Percentiles rank a stretch among this genome's conserved stretches.
Evolutionary conservation across 2,329 filamentous ascomycete genomes (phyloP).

Genomic region (Zasmidium angulare): DNA sequence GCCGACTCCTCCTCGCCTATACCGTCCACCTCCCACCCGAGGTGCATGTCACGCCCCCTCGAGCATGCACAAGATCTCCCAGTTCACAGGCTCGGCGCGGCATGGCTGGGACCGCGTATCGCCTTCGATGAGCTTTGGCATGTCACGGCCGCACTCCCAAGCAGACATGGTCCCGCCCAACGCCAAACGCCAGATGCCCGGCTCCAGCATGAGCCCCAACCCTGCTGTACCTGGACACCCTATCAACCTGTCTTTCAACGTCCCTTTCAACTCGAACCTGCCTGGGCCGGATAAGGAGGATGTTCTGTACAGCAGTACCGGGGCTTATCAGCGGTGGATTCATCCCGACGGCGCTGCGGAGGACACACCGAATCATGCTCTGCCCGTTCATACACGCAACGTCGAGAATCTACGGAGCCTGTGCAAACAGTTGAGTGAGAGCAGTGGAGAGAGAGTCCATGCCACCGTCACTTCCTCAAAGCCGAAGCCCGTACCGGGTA

Average conservation of each 20-base stretch:
- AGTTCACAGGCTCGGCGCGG: constrained; percentile 65
- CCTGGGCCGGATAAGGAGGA: constrained; percentile 91
- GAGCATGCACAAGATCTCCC: constrained; percentile 66
- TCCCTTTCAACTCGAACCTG: constrained; percentile 91
- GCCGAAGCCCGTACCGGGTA: constrained; percentile 60
- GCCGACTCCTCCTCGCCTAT: constrained; percentile 13
- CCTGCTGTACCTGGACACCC: constrained; percentile 71
- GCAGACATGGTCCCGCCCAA: constrained; percentile 14
- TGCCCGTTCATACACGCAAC: constrained; percentile 90
- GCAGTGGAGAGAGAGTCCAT: constrained; percentile 64
- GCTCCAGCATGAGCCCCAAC: constrained; percentile 44
- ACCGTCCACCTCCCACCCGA: constrained; percentile 10
- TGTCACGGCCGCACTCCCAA: constrained; percentile 55
- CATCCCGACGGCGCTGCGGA: constrained; percentile 85
- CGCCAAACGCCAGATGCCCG: constrained; percentile 57
- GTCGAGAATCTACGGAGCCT: constrained; percentile 74
- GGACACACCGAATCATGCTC: constrained; percentile 78
- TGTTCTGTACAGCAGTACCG: constrained; percentile 86
- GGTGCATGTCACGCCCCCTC: constrained; percentile 17
- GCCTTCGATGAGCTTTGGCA: constrained; percentile 59
- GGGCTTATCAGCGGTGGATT: constrained; percentile 88
- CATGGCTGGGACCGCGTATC: constrained; percentile 66
- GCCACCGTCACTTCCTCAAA: constrained; percentile 81
- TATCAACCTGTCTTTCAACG: constrained; percentile 94
- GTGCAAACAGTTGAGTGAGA: constrained; percentile 77